Percentiles rank a stretch among this genome's conserved stretches.
Evolutionary conservation across 306 rosid species (phyloP).

Genomic region (Cucurbita maxima): DNA sequence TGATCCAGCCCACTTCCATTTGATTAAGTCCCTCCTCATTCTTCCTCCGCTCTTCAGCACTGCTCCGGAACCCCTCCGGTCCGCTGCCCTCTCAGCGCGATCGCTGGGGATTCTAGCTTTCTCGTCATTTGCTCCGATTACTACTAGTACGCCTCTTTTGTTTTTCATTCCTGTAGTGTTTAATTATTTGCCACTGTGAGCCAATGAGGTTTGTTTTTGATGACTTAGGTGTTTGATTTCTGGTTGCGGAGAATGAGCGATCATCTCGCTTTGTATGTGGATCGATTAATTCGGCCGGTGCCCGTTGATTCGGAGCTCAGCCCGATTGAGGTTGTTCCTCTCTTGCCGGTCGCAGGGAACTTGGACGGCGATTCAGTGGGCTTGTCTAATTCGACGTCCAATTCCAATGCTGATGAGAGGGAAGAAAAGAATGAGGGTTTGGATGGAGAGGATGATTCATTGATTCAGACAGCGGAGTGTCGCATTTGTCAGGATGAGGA

Average conservation of each 20-base stretch:
- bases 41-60: conserved; percentile 4
- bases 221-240: conserved; percentile 11
- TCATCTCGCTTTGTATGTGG: conserved; percentile 66
- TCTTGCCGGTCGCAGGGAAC: conserved; percentile 6
- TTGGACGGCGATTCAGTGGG: conserved; percentile 11
- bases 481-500: conserved; percentile 99
- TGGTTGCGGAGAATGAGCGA: conserved; percentile 47
- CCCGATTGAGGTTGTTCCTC: conserved; percentile 11
- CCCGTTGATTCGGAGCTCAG: conserved; percentile 25
- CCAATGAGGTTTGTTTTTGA: neutral
- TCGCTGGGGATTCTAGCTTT: conserved; percentile 9
- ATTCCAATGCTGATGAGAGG: conserved; percentile 4
- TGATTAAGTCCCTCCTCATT: neutral
- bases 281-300: conserved; percentile 39
- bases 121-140: neutral
- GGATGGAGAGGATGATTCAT: conserved; percentile 46
- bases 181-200: neutral
- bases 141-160: neutral
- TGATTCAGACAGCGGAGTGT: conserved; percentile 72
- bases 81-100: conserved; percentile 20
- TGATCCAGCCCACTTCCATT: neutral
- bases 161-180: neutral
- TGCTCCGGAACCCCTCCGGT: conserved; percentile 20
- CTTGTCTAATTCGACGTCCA: conserved; percentile 18
- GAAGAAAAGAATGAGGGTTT: conserved; percentile 13